phyloP scores from a whole-genome alignment of 179 eudicot genomes.

The Corrigiola litoralis region DNA sequence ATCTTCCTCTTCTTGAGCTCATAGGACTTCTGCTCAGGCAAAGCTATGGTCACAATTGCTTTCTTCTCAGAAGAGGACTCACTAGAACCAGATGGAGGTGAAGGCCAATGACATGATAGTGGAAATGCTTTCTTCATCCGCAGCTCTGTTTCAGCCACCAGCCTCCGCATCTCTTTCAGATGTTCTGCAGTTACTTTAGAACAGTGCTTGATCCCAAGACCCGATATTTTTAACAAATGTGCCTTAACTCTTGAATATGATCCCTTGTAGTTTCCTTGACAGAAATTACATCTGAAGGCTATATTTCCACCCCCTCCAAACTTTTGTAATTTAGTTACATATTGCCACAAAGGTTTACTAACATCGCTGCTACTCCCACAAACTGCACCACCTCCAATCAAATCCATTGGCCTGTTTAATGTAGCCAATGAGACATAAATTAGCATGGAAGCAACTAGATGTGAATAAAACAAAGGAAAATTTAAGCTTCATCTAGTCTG shows the following conservation, averaged over 20 bases:
- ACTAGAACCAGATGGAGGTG: conserved; percentile 7
- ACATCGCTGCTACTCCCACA: conserved; percentile 1
- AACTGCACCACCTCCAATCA: conserved; percentile 2
- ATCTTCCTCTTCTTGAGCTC: conserved; percentile 12
- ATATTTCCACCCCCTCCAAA: conserved; percentile 16
- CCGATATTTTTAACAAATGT: conserved; percentile 9
- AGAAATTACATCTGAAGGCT: conserved; percentile 5
- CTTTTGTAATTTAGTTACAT: conserved; percentile 12
- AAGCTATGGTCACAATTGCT: conserved; percentile 5
- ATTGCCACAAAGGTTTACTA: conserved; percentile 16
- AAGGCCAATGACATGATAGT: background rate
- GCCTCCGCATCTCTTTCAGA: conserved; percentile 8
- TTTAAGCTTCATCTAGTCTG: background rate
- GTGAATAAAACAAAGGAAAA: background rate
- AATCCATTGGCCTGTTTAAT: conserved; percentile 6
- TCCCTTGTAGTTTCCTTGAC: conserved; percentile 12
- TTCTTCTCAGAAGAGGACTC: conserved; percentile 9
- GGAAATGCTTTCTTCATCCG: conserved; percentile 3
- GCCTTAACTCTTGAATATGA: conserved; percentile 20
- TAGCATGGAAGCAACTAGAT: background rate
- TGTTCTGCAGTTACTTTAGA: conserved; percentile 1
- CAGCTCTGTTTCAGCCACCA: conserved; percentile 4
- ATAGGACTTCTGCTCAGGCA: background rate
- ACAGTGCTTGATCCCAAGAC: conserved; percentile 8
- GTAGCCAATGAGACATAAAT: conserved; percentile 10